Evolutionary conservation across 805 yeast species (phyloP), one percentile per base, ranked within the genome.

Genomic region (Candida orba): DNA sequence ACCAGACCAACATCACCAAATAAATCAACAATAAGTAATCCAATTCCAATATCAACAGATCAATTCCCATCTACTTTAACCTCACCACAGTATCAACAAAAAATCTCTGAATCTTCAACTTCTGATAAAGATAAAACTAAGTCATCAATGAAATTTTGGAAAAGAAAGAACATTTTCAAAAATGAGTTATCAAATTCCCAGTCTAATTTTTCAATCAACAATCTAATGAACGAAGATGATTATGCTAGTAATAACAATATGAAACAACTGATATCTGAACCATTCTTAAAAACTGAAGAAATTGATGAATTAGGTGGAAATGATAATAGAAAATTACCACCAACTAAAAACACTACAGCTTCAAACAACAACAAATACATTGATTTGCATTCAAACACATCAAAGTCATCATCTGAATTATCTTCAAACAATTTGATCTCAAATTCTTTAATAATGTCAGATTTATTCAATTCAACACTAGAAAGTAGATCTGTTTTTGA

Each of bases 401-500:
- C 49, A 4, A 37, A 33, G 18, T 32, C 45, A n/a, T 40, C 46
- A 22, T 31, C 48, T 1, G 41, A 35, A 8, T 34, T 25, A 25
- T 33, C 12, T 15, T 25, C 37, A 39, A 31, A 15, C 12, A 31
- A 27, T 6, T 6, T 27, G 9, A 27, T 31, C 18, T 18, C 36
- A 20, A 7, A 25, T 22, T 20, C 31, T 6, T 18, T 37, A 37
- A 50, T 49, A 9, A 53, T 49, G 53, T 50, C 57, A 50, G 49
- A 57, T 54, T 39, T 57, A 49, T 48, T 56, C 52, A 46, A 54
- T 31, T 69, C 79, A 9, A 71, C 88, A 1, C 69, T 91, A 42
- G 82, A 79, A 46, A 69, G 73, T 43, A 70, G 95, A 41, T 73
- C 85, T 13, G 65, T 66, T 14, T 70, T 64, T 51, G 99, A 91